phyloP scores from a whole-genome alignment of 2,329 filamentous ascomycete species.

The Thielaviopsis populi region DNA sequence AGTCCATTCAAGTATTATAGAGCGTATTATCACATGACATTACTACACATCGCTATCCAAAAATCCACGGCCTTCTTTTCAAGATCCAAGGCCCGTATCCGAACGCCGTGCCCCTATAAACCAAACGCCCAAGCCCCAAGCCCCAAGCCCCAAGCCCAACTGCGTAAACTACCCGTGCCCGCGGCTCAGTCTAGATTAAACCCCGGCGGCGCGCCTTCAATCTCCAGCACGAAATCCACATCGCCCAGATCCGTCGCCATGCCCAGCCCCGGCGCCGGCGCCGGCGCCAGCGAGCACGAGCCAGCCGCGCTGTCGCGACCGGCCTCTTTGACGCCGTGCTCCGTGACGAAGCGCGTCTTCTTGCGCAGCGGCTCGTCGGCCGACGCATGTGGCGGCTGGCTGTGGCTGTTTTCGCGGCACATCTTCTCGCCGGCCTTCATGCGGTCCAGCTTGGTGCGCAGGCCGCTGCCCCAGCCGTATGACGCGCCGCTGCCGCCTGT shows the following conservation, averaged over 20 bases:
- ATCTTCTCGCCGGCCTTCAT: constrained; percentile 48
- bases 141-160: no score
- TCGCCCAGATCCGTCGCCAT: constrained; percentile 6
- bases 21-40: constrained; percentile 2
- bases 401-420: constrained; percentile 21
- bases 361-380: constrained; percentile 37
- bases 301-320: constrained; percentile 46
- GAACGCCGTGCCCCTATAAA: background rate
- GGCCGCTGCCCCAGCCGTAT: constrained; percentile 40
- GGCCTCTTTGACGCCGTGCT: constrained; percentile 62
- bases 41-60: background rate
- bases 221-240: constrained; percentile 15
- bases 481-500: constrained; percentile 20
- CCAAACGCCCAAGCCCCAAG: no score
- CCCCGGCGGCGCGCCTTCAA: constrained; percentile 16
- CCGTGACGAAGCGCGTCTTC: constrained; percentile 67
- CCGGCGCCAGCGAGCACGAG: constrained; percentile 31
- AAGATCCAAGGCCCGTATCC: background rate
- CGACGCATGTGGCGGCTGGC: constrained; percentile 22
- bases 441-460: constrained; percentile 41
- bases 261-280: background rate
- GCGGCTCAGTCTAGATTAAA: constrained; percentile 2
- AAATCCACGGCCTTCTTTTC: background rate
- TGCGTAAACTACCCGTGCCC: no score
- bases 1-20: background rate